Evolutionary conservation across 2,329 filamentous ascomycete genomes (phyloP).

Genomic region (Triangularia verruculosa): DNA sequence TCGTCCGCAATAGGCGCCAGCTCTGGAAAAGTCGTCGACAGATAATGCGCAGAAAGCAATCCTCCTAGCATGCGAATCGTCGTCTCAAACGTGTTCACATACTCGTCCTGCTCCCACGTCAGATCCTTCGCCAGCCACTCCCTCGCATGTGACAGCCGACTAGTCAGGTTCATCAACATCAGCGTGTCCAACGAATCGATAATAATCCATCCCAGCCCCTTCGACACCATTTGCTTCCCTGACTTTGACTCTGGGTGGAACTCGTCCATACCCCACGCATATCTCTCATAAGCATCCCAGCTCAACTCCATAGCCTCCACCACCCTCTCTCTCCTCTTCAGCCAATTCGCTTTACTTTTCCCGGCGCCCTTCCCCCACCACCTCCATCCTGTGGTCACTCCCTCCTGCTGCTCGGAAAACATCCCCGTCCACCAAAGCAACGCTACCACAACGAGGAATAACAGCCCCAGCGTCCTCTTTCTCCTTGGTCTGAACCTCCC

Average conservation of each 20-base stretch:
- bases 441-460: constrained; percentile 53
- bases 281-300: constrained; percentile 87
- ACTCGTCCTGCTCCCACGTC: constrained; percentile 86
- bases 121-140: constrained; percentile 83
- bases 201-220: constrained; percentile 96
- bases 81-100: constrained; percentile 97
- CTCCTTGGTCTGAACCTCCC: constrained; percentile 51
- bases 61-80: constrained; percentile 97
- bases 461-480: constrained; percentile 56
- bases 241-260: constrained; percentile 80
- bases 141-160: constrained; percentile 75
- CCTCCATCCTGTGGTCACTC: constrained; percentile 44
- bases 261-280: constrained; percentile 92
- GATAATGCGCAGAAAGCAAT: constrained; percentile 86
- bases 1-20: constrained; percentile 72
- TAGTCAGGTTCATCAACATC: constrained; percentile 97
- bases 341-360: constrained; percentile 63
- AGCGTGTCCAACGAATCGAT: constrained; percentile 93
- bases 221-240: constrained; percentile 78
- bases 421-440: constrained; percentile 70
- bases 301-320: constrained; percentile 87
- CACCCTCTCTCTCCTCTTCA: constrained; percentile 72
- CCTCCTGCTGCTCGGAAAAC: constrained; percentile 44
- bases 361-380: constrained; percentile 55
- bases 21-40: constrained; percentile 80